A percentile compares a stretch with the other conserved stretches of the same genome.
These are phyloP conservation scores for Paraglomus occultum DNA, from an alignment of 192 early-diverging fungal species.

Conservation along the genomic window DNA sequence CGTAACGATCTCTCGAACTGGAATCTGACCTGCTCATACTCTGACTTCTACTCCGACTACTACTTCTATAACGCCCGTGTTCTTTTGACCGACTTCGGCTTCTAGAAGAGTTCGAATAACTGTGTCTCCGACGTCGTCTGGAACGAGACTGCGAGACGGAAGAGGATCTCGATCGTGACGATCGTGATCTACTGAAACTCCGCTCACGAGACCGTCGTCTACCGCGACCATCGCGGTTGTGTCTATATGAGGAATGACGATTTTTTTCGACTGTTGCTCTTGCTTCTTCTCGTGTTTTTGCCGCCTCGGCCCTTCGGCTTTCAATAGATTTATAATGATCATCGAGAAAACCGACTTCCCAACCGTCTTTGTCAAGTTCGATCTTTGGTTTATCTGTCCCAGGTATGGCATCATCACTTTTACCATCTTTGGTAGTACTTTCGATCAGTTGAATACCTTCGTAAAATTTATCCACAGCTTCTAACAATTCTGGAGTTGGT, in stretches of 20 bases:
- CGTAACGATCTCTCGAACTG: conserved; percentile 12
- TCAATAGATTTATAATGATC: conserved; percentile 26
- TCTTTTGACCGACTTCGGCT: conserved; percentile 17
- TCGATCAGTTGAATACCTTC: conserved; percentile 26
- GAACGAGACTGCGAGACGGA: conserved; percentile 7
- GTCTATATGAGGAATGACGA: conserved; percentile 1
- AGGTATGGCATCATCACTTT: background rate
- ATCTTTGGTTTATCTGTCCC: background rate
- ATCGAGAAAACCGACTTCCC: conserved; percentile 28
- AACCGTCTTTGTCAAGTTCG: conserved; percentile 27
- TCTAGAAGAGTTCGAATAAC: conserved; percentile 24
- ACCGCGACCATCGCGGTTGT: conserved; percentile 14
- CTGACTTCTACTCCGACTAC: conserved; percentile 9
- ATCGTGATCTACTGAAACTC: conserved; percentile 23
- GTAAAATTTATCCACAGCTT: conserved; percentile 28
- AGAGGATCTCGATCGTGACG: conserved; percentile 2
- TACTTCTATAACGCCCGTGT: conserved; percentile 12
- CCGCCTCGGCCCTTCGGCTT: conserved; percentile 3
- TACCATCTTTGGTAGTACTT: background rate
- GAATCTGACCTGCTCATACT: conserved; percentile 16
- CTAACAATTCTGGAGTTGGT: conserved; percentile 26
- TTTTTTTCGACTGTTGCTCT: conserved; percentile 6
- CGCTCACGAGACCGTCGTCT: conserved; percentile 20
- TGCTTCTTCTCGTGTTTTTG: background rate
- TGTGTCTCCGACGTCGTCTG: conserved; percentile 4